Evolutionary conservation across 495 filamentous ascomycete genomes (phyloP), one percentile per base, ranked within the genome.

Genomic region (Viridothelium virens): DNA sequence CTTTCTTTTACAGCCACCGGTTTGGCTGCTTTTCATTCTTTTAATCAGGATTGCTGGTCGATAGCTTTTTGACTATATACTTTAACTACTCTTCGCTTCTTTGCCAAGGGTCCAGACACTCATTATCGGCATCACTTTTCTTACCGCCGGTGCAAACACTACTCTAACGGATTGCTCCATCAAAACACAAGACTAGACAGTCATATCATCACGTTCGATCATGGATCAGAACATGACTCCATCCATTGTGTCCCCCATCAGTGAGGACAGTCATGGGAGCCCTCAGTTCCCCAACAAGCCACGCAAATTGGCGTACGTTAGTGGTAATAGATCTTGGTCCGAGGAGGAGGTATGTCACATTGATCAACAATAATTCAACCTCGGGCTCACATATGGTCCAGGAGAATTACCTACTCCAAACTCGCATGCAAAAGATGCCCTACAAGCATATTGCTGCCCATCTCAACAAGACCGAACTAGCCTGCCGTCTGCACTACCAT

Each of bases 381-480:
- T 62, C n/a, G 0, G 7, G 6, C 14, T 41, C 2, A 14, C 56
- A 25, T 25, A 25, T 25, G 25, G 25, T 25, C 69, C 70, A 92
- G 89, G 89, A 92, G 79, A 83, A 86, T n/a, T 92, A 92, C 75
- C 85, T 92, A 46, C 83, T 92, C 68, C 88, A 90, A 73, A 92
- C 89, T 67, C 86, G 89, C 48, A 83, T 88, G 74, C 88, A 91
- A 69, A 91, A 91, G 78, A 89, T 92, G 85, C 89, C 89, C 1
- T 92, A 92, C 77, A 92, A 92, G 82, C 89, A 92, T 70, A 92
- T 92, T 72, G 89, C 89, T 65, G 84, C 85, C 65, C 86, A 91
- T 70, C 77, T 92, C 67, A 90, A 91, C 76, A 92, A 92, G 80
- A 92, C 89, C 3, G 89, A 92, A 79, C 78, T 92, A 66, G 89